Percentiles rank a stretch among this genome's conserved stretches.
These are phyloP conservation scores for Atkinsonella hypoxylon DNA, from an alignment of 2,329 filamentous ascomycete species.

Conservation along the genomic window DNA sequence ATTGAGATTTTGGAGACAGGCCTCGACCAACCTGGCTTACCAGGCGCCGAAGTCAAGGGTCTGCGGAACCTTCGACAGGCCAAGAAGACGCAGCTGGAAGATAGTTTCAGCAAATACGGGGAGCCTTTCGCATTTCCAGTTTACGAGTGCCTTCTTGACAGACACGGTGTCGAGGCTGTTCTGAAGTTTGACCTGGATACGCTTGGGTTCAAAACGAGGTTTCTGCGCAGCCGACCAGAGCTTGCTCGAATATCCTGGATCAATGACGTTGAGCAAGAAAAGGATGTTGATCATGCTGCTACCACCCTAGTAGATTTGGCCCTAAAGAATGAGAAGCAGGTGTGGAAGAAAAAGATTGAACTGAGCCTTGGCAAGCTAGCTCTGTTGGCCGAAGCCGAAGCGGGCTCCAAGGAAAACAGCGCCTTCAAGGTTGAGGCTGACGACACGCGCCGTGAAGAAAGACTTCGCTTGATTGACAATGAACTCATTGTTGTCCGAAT, in stretches of 20 bases:
- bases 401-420: constrained; percentile 10
- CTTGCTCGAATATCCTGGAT: constrained; percentile 85
- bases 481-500: constrained; percentile 60
- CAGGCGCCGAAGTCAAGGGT: constrained; percentile 16
- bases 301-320: constrained; percentile 60
- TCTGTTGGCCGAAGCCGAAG: constrained; percentile 49
- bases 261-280: constrained; percentile 71
- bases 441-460: constrained; percentile 26
- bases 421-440: constrained; percentile 26
- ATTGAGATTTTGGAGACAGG: constrained; percentile 27
- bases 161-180: constrained; percentile 53
- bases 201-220: constrained; percentile 60
- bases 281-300: constrained; percentile 63
- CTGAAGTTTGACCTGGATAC: constrained; percentile 61
- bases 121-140: constrained; percentile 61
- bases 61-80: constrained; percentile 25
- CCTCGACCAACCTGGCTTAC: constrained; percentile 16
- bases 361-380: constrained; percentile 79
- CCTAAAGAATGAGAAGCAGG: constrained; percentile 57
- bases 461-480: constrained; percentile 43
- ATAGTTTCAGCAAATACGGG: constrained; percentile 51
- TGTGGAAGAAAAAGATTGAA: constrained; percentile 92
- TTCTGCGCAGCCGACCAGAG: constrained; percentile 58
- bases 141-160: constrained; percentile 65
- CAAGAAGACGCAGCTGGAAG: constrained; percentile 32